Percentiles rank a stretch among this genome's conserved stretches.
These are phyloP conservation scores for Nitzschia inconspicua DNA, from an alignment of 108 stramenopile species.

Conservation along the genomic window DNA sequence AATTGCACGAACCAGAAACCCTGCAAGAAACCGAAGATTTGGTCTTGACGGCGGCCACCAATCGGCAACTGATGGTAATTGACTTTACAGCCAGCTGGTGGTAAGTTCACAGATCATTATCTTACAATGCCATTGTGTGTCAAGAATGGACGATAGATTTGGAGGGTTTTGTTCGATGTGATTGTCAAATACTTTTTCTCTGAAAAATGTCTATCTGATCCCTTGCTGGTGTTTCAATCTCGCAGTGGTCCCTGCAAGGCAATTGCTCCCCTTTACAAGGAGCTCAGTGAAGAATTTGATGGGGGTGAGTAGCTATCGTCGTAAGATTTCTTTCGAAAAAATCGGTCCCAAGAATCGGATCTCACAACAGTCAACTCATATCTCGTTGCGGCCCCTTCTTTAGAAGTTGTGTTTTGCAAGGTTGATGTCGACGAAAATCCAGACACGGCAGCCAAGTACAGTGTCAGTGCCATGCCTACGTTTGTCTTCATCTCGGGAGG, in stretches of 20 bases:
- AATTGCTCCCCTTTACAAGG: slow-evolving; percentile 69
- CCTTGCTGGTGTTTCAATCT: not conserved
- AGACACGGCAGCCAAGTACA: slow-evolving; percentile 78
- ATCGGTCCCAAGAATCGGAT: no score
- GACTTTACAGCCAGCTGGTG: slow-evolving; percentile 82
- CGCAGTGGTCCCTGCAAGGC: slow-evolving; percentile 85
- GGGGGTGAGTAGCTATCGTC: slow-evolving; percentile 12
- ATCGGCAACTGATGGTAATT: slow-evolving; percentile 70
- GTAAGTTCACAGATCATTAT: slow-evolving; percentile 2
- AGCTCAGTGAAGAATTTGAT: not conserved
- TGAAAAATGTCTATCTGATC: not conserved
- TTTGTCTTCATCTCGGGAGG: no score
- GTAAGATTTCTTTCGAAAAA: not conserved
- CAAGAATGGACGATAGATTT: not conserved
- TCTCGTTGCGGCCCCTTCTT: not conserved
- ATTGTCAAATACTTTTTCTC: not conserved
- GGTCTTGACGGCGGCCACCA: slow-evolving; percentile 56
- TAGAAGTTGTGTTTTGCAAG: slow-evolving; percentile 71
- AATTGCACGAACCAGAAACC: slow-evolving; percentile 56
- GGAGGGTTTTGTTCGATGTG: not conserved
- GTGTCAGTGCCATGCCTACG: slow-evolving; percentile 87
- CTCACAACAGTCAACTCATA: not conserved
- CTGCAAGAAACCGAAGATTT: slow-evolving; percentile 59
- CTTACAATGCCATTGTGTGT: not conserved
- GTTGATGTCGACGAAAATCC: slow-evolving; percentile 91